Evolutionary conservation across 2,329 filamentous ascomycete species (phyloP), one percentile per base, ranked within the genome.

Genomic region (Exophiala spinifera): DNA sequence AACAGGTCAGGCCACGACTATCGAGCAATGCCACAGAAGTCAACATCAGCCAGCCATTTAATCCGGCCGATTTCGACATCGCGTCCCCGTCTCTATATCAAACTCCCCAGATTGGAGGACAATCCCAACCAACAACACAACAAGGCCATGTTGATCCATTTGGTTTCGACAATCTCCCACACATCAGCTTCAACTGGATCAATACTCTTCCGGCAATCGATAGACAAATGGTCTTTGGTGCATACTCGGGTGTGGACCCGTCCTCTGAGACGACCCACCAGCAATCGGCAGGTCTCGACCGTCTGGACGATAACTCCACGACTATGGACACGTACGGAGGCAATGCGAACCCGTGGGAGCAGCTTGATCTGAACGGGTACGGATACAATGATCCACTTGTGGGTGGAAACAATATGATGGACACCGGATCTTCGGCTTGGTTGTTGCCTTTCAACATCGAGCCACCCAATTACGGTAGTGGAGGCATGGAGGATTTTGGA

Each of bases 401-500:
- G 20, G 55, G 58, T 31, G 54, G 55, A 4, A 44, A 34, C 3
- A 46, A 46, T 7, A 49, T 48, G 31, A 53, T 56, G 55, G 59
- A 59, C 40, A 56, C 49, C 11, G 49, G 55, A 20, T 58, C 55
- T 21, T 58, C 85, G 49, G 89, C 88, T 4, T 97, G 91, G 89
- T 95, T 95, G 70, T 85, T 95, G 76, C 90, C 91, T 1, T 95
- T 96, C 72, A 95, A 95, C 67, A 84, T 95, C 72, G 88, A 94
- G 55, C 88, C 90, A 17, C 84, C 88, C 0, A 81, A 84, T 33
- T 61, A 62, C 34, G 56, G 60, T 37, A 55, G 60, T 25, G 57
- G n/a, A n/a, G n/a, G 54, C 15, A 34, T 57, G 51, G 57, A 57
- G 40, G 46, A 54, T 49, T 58, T 56, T 37, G 62, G 55, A 13